phyloP scores from a whole-genome alignment of 139 green algal genomes.

The Nannochloris sp. region DNA sequence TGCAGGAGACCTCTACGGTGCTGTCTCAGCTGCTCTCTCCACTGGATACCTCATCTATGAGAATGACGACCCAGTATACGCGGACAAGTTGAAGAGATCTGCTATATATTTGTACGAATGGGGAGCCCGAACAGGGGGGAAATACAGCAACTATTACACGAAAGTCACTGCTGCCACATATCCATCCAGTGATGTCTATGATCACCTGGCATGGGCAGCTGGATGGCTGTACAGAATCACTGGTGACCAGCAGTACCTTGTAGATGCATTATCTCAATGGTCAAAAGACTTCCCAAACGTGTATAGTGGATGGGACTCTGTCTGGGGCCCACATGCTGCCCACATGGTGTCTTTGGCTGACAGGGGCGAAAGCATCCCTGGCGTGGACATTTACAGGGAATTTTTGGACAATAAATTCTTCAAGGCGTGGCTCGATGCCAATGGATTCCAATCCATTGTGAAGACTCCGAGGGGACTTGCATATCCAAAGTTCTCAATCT shows the following conservation, averaged over 20 bases:
- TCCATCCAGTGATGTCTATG: conserved; percentile 19
- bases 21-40: conserved; percentile 2
- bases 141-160: conserved; percentile 10
- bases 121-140: neutral
- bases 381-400: conserved; percentile 8
- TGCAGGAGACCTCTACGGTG: conserved; percentile 6
- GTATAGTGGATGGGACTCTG: conserved; percentile 15
- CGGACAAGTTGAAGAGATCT: conserved; percentile 4
- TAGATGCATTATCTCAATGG: conserved; percentile 7
- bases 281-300: neutral
- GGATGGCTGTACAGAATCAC: conserved; percentile 39
- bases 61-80: conserved; percentile 7
- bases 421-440: conserved; percentile 6
- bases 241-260: conserved; percentile 16
- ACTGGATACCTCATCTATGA: neutral
- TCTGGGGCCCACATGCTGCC: conserved; percentile 11
- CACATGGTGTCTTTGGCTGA: conserved; percentile 9
- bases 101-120: conserved; percentile 4
- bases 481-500: conserved; percentile 4
- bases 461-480: conserved; percentile 11
- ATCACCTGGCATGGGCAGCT: conserved; percentile 38
- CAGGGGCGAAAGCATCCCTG: conserved; percentile 1
- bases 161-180: conserved; percentile 12
- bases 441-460: conserved; percentile 11
- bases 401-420: conserved; percentile 17